These are phyloP conservation scores for Pilobolus umbonatus DNA, from an alignment of 192 early-diverging fungal genomes.

Conservation along the genomic window DNA sequence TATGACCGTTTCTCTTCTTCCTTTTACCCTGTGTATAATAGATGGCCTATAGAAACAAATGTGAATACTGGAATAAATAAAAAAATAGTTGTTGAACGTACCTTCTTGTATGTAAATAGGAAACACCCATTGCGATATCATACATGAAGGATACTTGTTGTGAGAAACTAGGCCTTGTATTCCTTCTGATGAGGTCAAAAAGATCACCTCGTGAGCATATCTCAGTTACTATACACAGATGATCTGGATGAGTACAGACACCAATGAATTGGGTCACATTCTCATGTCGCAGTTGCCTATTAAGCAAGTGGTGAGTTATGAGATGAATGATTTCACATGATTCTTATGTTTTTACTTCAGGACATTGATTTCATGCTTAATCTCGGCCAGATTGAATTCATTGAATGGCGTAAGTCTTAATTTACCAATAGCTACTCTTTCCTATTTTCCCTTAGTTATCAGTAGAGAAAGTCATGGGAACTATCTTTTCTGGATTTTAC, in stretches of 20 bases:
- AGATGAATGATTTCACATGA: not conserved
- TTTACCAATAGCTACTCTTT: slow-evolving; percentile 68
- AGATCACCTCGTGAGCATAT: slow-evolving; percentile 71
- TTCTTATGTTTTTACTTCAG: slow-evolving; percentile 46
- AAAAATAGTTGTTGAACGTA: slow-evolving; percentile 1
- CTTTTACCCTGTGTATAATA: slow-evolving; percentile 61
- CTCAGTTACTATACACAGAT: slow-evolving; percentile 71
- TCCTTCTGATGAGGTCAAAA: slow-evolving; percentile 66
- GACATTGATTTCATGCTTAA: slow-evolving; percentile 72
- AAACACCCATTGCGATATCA: slow-evolving; percentile 66
- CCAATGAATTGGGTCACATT: slow-evolving; percentile 72
- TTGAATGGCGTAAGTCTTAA: slow-evolving; percentile 63
- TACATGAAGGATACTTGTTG: slow-evolving; percentile 74
- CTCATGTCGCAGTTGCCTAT: slow-evolving; percentile 67
- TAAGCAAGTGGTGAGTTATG: not conserved
- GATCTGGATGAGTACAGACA: slow-evolving; percentile 59
- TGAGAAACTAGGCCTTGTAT: slow-evolving; percentile 56
- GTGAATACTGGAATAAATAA: not conserved
- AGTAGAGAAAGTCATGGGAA: not conserved
- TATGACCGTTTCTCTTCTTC: not conserved
- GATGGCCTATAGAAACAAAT: slow-evolving; percentile 42
- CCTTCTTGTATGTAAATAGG: slow-evolving; percentile 65
- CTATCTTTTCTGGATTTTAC: not conserved
- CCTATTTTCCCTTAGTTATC: slow-evolving; percentile 30
- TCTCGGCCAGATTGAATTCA: slow-evolving; percentile 63